Evolutionary conservation across 2,329 filamentous ascomycete genomes (phyloP).

Genomic region (Penicillium sp.): DNA sequence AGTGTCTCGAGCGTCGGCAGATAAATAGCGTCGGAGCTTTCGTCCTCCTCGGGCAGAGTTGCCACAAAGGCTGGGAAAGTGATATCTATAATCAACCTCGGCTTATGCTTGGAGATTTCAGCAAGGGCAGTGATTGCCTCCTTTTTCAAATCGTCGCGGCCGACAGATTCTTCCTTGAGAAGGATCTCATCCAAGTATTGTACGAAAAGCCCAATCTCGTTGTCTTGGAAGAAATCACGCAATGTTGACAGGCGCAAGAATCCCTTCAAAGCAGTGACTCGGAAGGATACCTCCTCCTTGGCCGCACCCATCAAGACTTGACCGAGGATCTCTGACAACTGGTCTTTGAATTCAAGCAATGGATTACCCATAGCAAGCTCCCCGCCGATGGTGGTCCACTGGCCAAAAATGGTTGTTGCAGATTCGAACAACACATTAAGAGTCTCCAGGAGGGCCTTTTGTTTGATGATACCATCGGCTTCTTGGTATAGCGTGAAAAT

Average conservation of each 20-base stretch:
- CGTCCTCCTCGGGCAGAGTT: conserved; percentile 59
- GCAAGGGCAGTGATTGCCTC: conserved; percentile 61
- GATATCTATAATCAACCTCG: conserved; percentile 63
- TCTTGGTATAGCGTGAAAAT: conserved; percentile 63
- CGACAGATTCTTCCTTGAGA: conserved; percentile 58
- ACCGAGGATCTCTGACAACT: conserved; percentile 57
- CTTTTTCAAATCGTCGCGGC: conserved; percentile 59
- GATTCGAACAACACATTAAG: conserved; percentile 60
- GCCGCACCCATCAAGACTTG: conserved; percentile 55
- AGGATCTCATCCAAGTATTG: conserved; percentile 63
- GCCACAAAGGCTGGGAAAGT: conserved; percentile 68
- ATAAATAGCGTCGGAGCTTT: conserved; percentile 50
- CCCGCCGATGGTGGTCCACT: conserved; percentile 52
- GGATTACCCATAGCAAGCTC: conserved; percentile 43
- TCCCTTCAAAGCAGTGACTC: conserved; percentile 50
- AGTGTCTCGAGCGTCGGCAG: conserved; percentile 62
- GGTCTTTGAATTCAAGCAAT: conserved; percentile 51
- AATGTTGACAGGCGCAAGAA: conserved; percentile 49
- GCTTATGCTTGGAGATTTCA: conserved; percentile 63
- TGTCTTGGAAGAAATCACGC: conserved; percentile 51
- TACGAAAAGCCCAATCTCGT: conserved; percentile 54
- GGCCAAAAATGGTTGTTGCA: conserved; percentile 58
- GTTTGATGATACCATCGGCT: conserved; percentile 62
- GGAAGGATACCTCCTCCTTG: conserved; percentile 54
- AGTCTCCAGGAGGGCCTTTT: conserved; percentile 63